Percentiles rank a stretch among this genome's conserved stretches.
Evolutionary conservation across 805 yeast species (phyloP).

Genomic region (Wickerhamiella occidentalis): DNA sequence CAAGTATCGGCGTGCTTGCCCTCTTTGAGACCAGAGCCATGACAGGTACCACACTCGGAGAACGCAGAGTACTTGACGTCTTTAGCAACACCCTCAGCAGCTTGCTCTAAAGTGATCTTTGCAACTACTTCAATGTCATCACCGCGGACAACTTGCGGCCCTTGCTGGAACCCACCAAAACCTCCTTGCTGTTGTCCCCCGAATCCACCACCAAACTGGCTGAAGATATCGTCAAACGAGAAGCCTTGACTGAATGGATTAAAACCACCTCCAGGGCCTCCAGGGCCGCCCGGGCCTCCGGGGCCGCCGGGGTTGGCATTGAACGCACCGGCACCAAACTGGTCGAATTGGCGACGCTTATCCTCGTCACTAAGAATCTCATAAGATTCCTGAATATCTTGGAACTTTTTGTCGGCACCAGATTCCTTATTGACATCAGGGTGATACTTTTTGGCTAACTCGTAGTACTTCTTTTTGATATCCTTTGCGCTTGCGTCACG

Average conservation of each 20-base stretch:
- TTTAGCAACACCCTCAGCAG: conserved; percentile 64
- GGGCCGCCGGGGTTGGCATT: conserved; percentile 40
- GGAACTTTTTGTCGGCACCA: conserved; percentile 80
- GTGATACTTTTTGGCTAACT: conserved; percentile 84
- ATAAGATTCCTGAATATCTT: conserved; percentile 86
- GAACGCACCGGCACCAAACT: conserved; percentile 80
- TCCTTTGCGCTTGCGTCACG: conserved; percentile 62
- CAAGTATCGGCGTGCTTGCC: conserved; percentile 71
- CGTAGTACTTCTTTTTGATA: conserved; percentile 88
- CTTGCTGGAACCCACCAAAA: conserved; percentile 30
- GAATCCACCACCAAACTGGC: conserved; percentile 34
- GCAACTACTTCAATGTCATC: conserved; percentile 75
- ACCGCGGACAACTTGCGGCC: conserved; percentile 72
- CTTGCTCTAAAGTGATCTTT: conserved; percentile 68
- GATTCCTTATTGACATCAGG: conserved; percentile 93
- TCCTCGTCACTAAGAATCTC: conserved; percentile 78
- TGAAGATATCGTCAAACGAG: conserved; percentile 54
- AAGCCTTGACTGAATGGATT: conserved; percentile 32
- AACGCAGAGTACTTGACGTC: conserved; percentile 59
- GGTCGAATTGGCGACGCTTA: conserved; percentile 82
- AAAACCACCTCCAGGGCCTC: conserved; percentile 27
- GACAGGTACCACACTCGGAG: conserved; percentile 67
- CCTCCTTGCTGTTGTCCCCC: conserved; percentile 30
- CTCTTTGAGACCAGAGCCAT: conserved; percentile 72
- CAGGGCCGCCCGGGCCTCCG: conserved; percentile 35